These are phyloP conservation scores for Xylogone sp. DNA, from an alignment of 2,329 filamentous ascomycete genomes.

Conservation along the genomic window DNA sequence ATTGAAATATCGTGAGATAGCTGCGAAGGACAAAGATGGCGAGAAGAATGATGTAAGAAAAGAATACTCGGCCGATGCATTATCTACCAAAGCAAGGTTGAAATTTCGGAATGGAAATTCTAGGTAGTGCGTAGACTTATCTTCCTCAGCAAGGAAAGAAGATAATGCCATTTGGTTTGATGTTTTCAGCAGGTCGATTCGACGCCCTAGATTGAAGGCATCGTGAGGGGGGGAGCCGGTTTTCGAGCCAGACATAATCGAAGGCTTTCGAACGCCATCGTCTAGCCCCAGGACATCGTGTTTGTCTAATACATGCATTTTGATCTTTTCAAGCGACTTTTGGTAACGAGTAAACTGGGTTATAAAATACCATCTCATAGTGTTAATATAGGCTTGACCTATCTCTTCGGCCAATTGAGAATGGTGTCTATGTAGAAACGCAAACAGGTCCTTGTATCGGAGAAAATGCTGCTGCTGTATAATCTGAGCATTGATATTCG, in stretches of 20 bases:
- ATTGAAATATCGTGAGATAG: conserved; percentile 77
- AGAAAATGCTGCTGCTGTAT: conserved; percentile 92
- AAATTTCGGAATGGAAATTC: conserved; percentile 92
- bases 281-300: conserved; percentile 81
- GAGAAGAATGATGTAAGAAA: conserved; percentile 91
- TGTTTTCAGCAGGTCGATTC: conserved; percentile 76
- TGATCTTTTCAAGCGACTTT: conserved; percentile 78
- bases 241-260: conserved; percentile 49
- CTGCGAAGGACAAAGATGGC: conserved; percentile 67
- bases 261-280: conserved; percentile 61
- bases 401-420: conserved; percentile 84
- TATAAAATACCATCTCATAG: conserved; percentile 97
- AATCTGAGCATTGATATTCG: conserved; percentile 94
- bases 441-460: conserved; percentile 81
- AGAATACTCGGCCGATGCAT: conserved; percentile 90
- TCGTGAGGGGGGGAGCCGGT: conserved; percentile 66
- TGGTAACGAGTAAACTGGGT: conserved; percentile 89
- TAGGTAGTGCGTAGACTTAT: conserved; percentile 78
- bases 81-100: conserved; percentile 90
- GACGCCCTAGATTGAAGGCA: conserved; percentile 82
- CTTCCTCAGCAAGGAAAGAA: conserved; percentile 88
- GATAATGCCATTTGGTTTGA: conserved; percentile 73
- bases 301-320: conserved; percentile 77
- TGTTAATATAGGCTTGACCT: conserved; percentile 90
- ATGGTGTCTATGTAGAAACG: conserved; percentile 81